Base-by-base conservation (phyloP, 331 rosid species). In the Quercus phellos region DNA sequence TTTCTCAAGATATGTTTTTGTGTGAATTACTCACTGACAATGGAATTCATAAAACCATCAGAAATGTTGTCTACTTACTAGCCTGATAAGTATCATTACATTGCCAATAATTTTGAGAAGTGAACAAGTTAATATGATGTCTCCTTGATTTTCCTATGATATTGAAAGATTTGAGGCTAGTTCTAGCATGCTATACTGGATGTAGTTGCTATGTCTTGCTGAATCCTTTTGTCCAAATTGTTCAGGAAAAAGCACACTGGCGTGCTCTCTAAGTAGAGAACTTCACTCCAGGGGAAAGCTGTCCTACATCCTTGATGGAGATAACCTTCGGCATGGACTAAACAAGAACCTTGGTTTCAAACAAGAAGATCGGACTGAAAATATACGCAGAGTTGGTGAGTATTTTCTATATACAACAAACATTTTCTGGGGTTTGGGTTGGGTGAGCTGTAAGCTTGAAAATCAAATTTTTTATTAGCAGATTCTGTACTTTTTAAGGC, bases 281-380 rank as follows among this genome's bases (percentile, higher is more conserved):
- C 84, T 93, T 54, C 72, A 93, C 78, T 70, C 79, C 3, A 89
- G 77, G 83, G 96, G 93, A 38, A 93, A 89, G 73, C 81, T 93
- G 54, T 87, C 97, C 35, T 92, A 92, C 77, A 79, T 90, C 71
- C 97, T 92, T 77, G 97, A 92, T 74, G 94, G 97, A 70, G 97
- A 92, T 80, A 90, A 92, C 80, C 94, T 92, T 79, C 88, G 97
- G 67, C 94, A 92, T 86, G 96, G 97, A 80, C 82, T 92, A 68
- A 92, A 89, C 82, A 89, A 86, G 78, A 88, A 90, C 82, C 96
- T 92, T 68, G 82, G 94, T 79, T 92, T 92, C 73, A 86, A 84
- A 79, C 84, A 89, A 30, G 91, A 90, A 86, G 94, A 90, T 70
- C 94, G 97, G 43, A 70, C 89, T 80, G 96, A 90, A 88, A 92